Base-by-base conservation (phyloP, 495 filamentous ascomycete species). In the Platismatia glauca region DNA sequence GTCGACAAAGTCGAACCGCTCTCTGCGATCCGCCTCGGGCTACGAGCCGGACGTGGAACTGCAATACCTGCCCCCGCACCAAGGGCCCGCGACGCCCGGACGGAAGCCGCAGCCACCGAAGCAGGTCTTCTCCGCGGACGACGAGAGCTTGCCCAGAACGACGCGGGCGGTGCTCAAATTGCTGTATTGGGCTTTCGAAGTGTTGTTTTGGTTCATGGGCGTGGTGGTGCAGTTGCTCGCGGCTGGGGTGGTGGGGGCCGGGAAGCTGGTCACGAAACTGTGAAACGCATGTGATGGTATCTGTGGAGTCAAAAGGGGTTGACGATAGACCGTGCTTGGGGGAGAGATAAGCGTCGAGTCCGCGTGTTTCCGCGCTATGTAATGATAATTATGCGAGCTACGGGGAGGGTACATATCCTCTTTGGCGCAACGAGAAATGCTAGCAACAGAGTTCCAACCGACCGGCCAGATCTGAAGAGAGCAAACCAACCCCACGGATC, bases 151-250 rank as follows among this genome's bases (percentile, higher is more conserved):
- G 33, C 66, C 68, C 5, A 62, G 55, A 33, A 57, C 64, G 38
- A 70, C 68, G 31, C 59, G 68, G 48, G 68, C 66, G 7, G 64
- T 64, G 55, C 50, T 70, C 38, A 60, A 56, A 34, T 39, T 67
- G 7, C 37, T 70, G 41, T 70, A 68, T 39, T 67, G 63, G 68
- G 61, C 48, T 13, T 70, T 70, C 33, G 64, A 66, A 29, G 64
- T 64, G 37, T 7, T 65, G 33, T 63, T 68, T 11, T 70, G 68
- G 68, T 61, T 63, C 22, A 29, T 68, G 58, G 67, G 67, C n/a
- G 62, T 66, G n/a, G n/a, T 67, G 61, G 61, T 70, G 52, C 61
- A 68, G 39, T 18, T 70, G 24, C 46, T 68, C 27, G 68, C 68
- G 1, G 57, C 59, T 15, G 57, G 44, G 24, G 65, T 68, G 2